Percentiles rank a stretch among this genome's conserved stretches.
These are phyloP conservation scores for Suillus placidus DNA, from an alignment of 768 basidiomycete species.

Conservation along the genomic window DNA sequence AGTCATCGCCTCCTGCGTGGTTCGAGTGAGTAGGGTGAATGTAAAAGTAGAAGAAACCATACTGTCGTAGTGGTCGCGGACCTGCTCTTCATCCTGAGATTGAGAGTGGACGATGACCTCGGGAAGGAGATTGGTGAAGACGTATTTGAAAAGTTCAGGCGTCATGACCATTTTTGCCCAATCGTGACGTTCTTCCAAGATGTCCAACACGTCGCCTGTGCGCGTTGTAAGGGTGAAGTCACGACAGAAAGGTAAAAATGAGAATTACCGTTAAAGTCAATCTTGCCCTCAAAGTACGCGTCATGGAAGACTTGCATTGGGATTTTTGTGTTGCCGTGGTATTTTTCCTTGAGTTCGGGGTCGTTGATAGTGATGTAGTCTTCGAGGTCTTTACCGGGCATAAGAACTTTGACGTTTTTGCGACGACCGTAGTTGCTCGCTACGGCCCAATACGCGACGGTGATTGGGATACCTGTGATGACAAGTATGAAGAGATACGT, in stretches of 20 bases:
- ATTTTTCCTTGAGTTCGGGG: slow-evolving; percentile 73
- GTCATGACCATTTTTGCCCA: slow-evolving; percentile 95
- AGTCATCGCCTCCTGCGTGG: slow-evolving; percentile 83
- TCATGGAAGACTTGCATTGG: slow-evolving; percentile 98
- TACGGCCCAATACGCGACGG: slow-evolving; percentile 87
- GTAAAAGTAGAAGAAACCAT: slow-evolving; percentile 28
- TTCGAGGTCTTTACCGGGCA: slow-evolving; percentile 86
- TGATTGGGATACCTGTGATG: slow-evolving; percentile 73
- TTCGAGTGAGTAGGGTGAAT: slow-evolving; percentile 5
- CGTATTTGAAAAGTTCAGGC: slow-evolving; percentile 89
- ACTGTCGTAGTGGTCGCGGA: slow-evolving; percentile 96
- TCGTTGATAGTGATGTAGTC: slow-evolving; percentile 93
- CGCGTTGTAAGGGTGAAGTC: background rate
- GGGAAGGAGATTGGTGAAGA: slow-evolving; percentile 85
- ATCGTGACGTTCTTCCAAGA: slow-evolving; percentile 93
- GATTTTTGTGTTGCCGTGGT: slow-evolving; percentile 86
- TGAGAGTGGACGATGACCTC: slow-evolving; percentile 93
- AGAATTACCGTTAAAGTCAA: slow-evolving; percentile 87
- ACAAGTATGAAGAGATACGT: slow-evolving; percentile 82
- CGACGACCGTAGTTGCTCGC: slow-evolving; percentile 81
- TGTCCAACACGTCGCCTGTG: slow-evolving; percentile 88
- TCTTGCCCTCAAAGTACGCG: slow-evolving; percentile 94
- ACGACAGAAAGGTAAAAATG: background rate
- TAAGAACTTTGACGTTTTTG: slow-evolving; percentile 80
- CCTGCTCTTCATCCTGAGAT: slow-evolving; percentile 91